These are phyloP conservation scores for Candida multigemmis DNA, from an alignment of 805 yeast genomes.

Conservation along the genomic window DNA sequence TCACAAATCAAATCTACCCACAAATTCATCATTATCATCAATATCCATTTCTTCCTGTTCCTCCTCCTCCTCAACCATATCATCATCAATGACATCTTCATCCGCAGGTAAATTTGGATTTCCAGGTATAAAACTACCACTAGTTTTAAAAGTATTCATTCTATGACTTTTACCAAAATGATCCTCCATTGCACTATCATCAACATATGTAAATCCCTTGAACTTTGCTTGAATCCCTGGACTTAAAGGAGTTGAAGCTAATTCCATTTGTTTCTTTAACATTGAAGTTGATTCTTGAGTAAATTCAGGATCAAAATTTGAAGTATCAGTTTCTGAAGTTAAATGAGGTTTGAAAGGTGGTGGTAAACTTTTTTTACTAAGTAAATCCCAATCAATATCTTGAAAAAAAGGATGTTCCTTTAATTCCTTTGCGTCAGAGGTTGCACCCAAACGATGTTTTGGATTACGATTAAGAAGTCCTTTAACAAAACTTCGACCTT, in stretches of 20 bases:
- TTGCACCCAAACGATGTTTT: slow-evolving; percentile 85
- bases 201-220: slow-evolving; percentile 94
- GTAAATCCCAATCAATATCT: slow-evolving; percentile 84
- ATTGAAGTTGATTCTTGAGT: slow-evolving; percentile 85
- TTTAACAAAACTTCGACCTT: slow-evolving; percentile 92
- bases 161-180: slow-evolving; percentile 45
- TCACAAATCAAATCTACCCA: slow-evolving; percentile 79
- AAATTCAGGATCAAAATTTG: slow-evolving; percentile 96
- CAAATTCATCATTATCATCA: slow-evolving; percentile 71
- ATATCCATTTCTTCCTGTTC: slow-evolving; percentile 36
- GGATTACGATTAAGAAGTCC: slow-evolving; percentile 94
- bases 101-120: slow-evolving; percentile 75
- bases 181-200: slow-evolving; percentile 87
- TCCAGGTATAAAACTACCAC: slow-evolving; percentile 72
- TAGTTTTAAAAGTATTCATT: slow-evolving; percentile 30
- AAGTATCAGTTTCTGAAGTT: slow-evolving; percentile 84
- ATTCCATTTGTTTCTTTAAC: slow-evolving; percentile 55
- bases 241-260: slow-evolving; percentile 74
- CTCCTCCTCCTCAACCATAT: slow-evolving; percentile 36
- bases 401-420: slow-evolving; percentile 86
- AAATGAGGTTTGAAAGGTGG: slow-evolving; percentile 97
- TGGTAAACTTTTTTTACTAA: slow-evolving; percentile 73
- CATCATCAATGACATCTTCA: slow-evolving; percentile 75
- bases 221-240: slow-evolving; percentile 96
- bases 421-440: slow-evolving; percentile 86